Base-by-base conservation (phyloP, 2,329 filamentous ascomycete genomes). In the Macrophomina tecta region DNA sequence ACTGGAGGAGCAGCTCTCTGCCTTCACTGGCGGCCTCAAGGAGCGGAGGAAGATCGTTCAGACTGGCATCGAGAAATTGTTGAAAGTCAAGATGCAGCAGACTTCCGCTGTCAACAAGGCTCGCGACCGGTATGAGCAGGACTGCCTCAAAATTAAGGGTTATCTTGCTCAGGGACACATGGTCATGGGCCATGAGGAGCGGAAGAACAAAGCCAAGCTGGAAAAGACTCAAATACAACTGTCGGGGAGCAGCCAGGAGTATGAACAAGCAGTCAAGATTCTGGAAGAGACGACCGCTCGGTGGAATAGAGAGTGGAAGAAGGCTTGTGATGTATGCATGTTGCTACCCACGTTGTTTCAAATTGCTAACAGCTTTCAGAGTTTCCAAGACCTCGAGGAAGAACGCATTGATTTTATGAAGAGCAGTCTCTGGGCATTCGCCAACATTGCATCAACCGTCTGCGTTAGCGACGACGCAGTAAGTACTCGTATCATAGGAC, bases 121-220 rank as follows among this genome's bases (percentile, higher is more conserved):
- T 16, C 88, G 95, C 71, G 95, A 99, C 80, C 90, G 91, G 60
- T 99, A 96, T 77, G 95, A 99, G 80, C 94, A 99, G 79, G 96
- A 99, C 73, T 98, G 94, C 76, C 85, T 99, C 52, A 95, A 97
- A 78, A 98, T 99, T 78, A 99, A 99, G 80, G 95, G 95, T 46
- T 99, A 99, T 76, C 87, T 99, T 4, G 95, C 96, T 4, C 95
- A 99, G 80, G 95, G 95, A 9, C 96, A 99, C 78, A 99, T 99
- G 95, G 95, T 99, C 67, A 99, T 99, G 95, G 95, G 95, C 14
- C 95, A 99, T 73, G 95, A 99, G 78, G 95, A 99, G 82, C 89
- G 95, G 34, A 97, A 97, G 82, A 99, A 99, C 80, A 99, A 99
- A 82, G 94, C 94, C 28, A 98, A 97, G 80, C 86, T 99, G 51